Conservation (phyloP, 2,329 filamentous ascomycete genomes). For the Arthroderma sp. region DNA sequence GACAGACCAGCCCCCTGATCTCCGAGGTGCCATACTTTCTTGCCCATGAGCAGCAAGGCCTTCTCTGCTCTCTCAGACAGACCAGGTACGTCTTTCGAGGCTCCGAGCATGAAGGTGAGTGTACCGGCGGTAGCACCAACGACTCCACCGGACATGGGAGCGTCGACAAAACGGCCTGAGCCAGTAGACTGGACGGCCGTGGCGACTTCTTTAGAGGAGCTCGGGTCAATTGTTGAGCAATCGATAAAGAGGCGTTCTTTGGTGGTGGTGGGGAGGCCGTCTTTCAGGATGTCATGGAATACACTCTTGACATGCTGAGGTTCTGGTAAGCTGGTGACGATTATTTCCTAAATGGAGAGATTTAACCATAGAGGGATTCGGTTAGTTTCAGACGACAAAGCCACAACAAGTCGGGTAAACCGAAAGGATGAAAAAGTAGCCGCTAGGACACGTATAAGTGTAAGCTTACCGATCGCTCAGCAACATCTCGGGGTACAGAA, state of each 20-base stretch:
- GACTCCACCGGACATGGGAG: slow-evolving; percentile 92
- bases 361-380: slow-evolving; percentile 1
- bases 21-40: slow-evolving; percentile 74
- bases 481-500: slow-evolving; percentile 46
- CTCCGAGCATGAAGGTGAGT: slow-evolving; percentile 91
- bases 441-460: neutral
- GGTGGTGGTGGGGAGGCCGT: slow-evolving; percentile 38
- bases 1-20: slow-evolving; percentile 72
- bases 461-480: slow-evolving; percentile 51
- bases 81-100: slow-evolving; percentile 33
- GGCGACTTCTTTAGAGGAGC: slow-evolving; percentile 67
- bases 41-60: slow-evolving; percentile 70
- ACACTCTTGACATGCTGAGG: slow-evolving; percentile 76
- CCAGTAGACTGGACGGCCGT: slow-evolving; percentile 51
- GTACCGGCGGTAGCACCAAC: slow-evolving; percentile 79
- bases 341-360: slow-evolving; percentile 49
- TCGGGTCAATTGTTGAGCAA: slow-evolving; percentile 89
- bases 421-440: slow-evolving; percentile 3
- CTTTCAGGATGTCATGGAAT: slow-evolving; percentile 60
- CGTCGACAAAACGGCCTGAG: slow-evolving; percentile 74
- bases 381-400: slow-evolving; percentile 1
- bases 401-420: neutral
- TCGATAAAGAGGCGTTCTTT: slow-evolving; percentile 76
- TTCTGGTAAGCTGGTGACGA: slow-evolving; percentile 82
- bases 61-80: slow-evolving; percentile 53